Evolutionary conservation across 352 stramenopile species (phyloP), one percentile per base, ranked within the genome.

Genomic region (Phytophthora syringae): DNA sequence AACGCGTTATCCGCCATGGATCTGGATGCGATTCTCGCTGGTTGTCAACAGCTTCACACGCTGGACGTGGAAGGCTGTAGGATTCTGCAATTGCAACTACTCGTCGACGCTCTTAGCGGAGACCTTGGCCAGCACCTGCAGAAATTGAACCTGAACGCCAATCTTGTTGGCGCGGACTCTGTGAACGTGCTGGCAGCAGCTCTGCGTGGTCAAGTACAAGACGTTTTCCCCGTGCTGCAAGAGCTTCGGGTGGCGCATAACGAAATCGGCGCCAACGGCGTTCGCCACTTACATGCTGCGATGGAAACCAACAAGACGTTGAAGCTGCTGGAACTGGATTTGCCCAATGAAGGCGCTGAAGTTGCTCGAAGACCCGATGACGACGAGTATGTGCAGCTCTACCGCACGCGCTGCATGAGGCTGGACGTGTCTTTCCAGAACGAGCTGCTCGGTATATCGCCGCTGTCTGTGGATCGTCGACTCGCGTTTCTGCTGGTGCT

Each of bases 21-120:
- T 7, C 22, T 77, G 25, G 56, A 77, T 52, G 53, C 60, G 12
- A 64, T 77, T 55, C 32, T 77, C 13, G 55, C 45, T 30, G 36
- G 34, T 7, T 68, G 53, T 37, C 53, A 67, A 12, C 64, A 71
- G 9, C 65, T 77, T 22, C 40, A 58, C 22, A 54, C 37, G 12
- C 44, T 77, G 21, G 69, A 77, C 42, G 51, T 77, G 11, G 69
- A 77, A 74, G 69, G 69, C 43, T 77, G 69, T 21, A 63, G 69
- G 22, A 37, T 77, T 30, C 44, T 77, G 30, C 65, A 74, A 20
- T 43, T 77, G 18, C 69, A 77, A 50, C 60, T 74, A 30, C 69
- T 77, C 16, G 69, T 74, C 11, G 69, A 77, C 48, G 64, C 69
- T 27, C 40, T 77, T 0, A 36, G 40, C n/a, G 59, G 59, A 56